Conservation (phyloP, 768 basidiomycete species). For the Auricularia heimuer region DNA sequence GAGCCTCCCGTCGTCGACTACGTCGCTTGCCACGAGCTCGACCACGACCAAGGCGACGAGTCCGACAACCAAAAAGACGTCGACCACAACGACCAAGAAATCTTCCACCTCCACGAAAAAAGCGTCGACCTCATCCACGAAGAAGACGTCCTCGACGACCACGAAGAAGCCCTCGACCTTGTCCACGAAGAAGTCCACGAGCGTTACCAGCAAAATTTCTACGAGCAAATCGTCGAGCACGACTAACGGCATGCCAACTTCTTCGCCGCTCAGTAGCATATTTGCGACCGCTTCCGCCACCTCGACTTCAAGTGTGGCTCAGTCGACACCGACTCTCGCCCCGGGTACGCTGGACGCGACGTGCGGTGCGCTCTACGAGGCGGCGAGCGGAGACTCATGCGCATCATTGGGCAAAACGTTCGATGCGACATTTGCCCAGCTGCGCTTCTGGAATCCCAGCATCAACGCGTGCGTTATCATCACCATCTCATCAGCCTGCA, state of each 20-base stretch:
- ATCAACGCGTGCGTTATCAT: background rate
- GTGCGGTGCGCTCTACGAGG: background rate
- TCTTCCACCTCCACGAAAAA: no score
- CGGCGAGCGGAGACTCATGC: background rate
- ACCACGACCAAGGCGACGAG: no score
- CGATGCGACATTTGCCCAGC: background rate
- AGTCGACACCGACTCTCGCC: background rate
- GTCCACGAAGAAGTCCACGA: no score
- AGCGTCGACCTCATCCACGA: no score
- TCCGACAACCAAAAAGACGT: no score
- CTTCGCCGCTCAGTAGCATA: no score
- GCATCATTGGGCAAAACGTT: background rate
- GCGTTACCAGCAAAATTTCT: background rate
- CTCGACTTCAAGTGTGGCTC: background rate
- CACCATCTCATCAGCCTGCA: background rate
- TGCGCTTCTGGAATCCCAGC: background rate
- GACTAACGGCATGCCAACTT: background rate
- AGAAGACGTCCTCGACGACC: no score
- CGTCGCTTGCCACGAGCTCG: no score
- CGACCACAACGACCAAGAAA: no score
- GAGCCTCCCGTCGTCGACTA: no score
- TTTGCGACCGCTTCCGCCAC: background rate
- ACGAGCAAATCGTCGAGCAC: background rate
- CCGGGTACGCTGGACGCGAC: background rate
- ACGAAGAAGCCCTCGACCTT: no score